These are phyloP conservation scores for Glycine latifolia DNA, from an alignment of 306 rosid genomes.

Conservation along the genomic window DNA sequence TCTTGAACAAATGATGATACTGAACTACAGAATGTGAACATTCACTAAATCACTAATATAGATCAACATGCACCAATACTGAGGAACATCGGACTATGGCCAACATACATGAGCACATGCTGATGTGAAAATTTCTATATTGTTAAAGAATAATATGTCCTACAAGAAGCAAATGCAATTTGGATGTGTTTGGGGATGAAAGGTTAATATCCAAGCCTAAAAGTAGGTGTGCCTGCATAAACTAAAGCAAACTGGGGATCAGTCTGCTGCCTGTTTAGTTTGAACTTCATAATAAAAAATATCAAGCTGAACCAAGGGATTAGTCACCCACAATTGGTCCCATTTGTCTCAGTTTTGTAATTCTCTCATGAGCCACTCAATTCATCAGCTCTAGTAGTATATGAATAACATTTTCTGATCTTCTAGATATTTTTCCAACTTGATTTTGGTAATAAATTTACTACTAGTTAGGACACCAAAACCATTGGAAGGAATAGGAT, in stretches of 20 bases:
- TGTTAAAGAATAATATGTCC: conserved; percentile 20
- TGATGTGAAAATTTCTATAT: conserved; percentile 18
- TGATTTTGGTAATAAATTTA: conserved; percentile 19
- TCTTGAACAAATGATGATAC: conserved; percentile 16
- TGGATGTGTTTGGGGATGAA: background rate
- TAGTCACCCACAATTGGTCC: conserved; percentile 21
- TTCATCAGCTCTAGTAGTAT: background rate
- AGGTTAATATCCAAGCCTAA: conserved; percentile 15
- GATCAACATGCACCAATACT: conserved; percentile 21
- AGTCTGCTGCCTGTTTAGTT: background rate
- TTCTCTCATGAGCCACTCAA: conserved; percentile 9
- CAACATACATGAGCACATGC: background rate
- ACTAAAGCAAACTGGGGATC: background rate
- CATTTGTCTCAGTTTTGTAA: background rate
- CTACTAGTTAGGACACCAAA: conserved; percentile 25
- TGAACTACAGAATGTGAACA: conserved; percentile 22
- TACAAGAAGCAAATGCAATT: conserved; percentile 26
- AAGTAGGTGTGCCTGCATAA: conserved; percentile 5
- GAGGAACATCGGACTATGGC: background rate
- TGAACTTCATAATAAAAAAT: background rate
- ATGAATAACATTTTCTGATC: background rate
- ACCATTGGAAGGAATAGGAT: conserved; percentile 19
- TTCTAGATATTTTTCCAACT: conserved; percentile 26
- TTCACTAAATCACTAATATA: background rate
- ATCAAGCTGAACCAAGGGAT: conserved; percentile 7